Conservation (phyloP, 192 early-diverging fungal species). For the Coemansia umbellata region DNA sequence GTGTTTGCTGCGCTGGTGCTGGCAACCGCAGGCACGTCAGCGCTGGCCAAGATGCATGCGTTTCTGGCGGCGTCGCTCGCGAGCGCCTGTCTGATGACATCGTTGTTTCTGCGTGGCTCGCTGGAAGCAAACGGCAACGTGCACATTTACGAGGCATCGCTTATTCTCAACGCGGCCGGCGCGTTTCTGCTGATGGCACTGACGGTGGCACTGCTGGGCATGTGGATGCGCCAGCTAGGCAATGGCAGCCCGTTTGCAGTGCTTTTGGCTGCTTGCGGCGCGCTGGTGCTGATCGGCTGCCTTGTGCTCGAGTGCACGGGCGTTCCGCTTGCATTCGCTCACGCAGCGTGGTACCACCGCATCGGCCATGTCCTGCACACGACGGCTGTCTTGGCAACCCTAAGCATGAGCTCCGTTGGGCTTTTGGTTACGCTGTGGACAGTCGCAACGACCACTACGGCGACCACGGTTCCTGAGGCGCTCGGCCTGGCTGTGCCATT, state of each 20-base stretch:
- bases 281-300: background rate
- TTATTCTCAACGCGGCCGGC: constrained; percentile 15
- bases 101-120: constrained; percentile 31
- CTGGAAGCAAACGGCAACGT: background rate
- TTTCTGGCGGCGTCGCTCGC: background rate
- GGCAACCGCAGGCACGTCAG: background rate
- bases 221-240: constrained; percentile 14
- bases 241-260: background rate
- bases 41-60: background rate
- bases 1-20: constrained; percentile 22
- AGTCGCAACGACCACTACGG: background rate
- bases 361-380: constrained; percentile 16
- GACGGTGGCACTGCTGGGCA: constrained; percentile 2
- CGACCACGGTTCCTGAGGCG: background rate
- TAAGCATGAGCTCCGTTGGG: constrained; percentile 11
- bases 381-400: background rate
- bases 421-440: constrained; percentile 17
- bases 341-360: background rate
- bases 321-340: constrained; percentile 8
- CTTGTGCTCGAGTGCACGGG: constrained; percentile 17
- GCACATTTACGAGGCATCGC: constrained; percentile 15
- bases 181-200: constrained; percentile 11
- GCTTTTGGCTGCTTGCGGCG: background rate
- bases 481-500: constrained; percentile 7
- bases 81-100: constrained; percentile 10